Conservation (phyloP, 2,329 filamentous ascomycete genomes). For the Aspergillus glaucus region DNA sequence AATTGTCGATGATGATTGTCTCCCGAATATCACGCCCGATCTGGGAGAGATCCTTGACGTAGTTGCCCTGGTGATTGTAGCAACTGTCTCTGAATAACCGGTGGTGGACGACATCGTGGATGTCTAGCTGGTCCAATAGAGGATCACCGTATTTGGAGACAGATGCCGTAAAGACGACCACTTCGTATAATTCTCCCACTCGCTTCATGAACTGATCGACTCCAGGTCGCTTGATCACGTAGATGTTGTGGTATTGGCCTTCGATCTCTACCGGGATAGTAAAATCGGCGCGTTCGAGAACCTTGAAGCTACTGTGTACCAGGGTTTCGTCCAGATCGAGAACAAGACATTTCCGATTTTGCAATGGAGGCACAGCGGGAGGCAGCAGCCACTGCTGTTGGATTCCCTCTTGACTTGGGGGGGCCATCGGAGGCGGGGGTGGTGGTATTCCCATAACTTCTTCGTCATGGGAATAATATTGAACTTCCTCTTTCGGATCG, state of each 20-base stretch:
- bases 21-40: slow-evolving; percentile 92
- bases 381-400: slow-evolving; percentile 70
- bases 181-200: slow-evolving; percentile 94
- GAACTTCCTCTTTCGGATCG: slow-evolving; percentile 47
- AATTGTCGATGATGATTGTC: slow-evolving; percentile 99
- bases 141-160: slow-evolving; percentile 99
- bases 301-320: slow-evolving; percentile 98
- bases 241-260: slow-evolving; percentile 98
- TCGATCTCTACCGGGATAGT: slow-evolving; percentile 99
- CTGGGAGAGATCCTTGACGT: slow-evolving; percentile 97
- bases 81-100: slow-evolving; percentile 95
- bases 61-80: slow-evolving; percentile 99
- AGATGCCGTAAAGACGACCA: slow-evolving; percentile 96
- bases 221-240: slow-evolving; percentile 97
- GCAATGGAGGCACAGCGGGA: slow-evolving; percentile 70
- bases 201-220: slow-evolving; percentile 99
- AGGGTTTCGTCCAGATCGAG: slow-evolving; percentile 94
- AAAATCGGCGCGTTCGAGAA: slow-evolving; percentile 95
- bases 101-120: slow-evolving; percentile 94
- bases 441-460: slow-evolving; percentile 43
- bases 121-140: slow-evolving; percentile 90
- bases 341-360: slow-evolving; percentile 88
- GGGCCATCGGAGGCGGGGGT: slow-evolving; percentile 48
- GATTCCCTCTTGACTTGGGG: slow-evolving; percentile 33
- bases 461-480: slow-evolving; percentile 35